Conservation (phyloP, 139 green algal species). For the Prasinococcaceae sp. region DNA sequence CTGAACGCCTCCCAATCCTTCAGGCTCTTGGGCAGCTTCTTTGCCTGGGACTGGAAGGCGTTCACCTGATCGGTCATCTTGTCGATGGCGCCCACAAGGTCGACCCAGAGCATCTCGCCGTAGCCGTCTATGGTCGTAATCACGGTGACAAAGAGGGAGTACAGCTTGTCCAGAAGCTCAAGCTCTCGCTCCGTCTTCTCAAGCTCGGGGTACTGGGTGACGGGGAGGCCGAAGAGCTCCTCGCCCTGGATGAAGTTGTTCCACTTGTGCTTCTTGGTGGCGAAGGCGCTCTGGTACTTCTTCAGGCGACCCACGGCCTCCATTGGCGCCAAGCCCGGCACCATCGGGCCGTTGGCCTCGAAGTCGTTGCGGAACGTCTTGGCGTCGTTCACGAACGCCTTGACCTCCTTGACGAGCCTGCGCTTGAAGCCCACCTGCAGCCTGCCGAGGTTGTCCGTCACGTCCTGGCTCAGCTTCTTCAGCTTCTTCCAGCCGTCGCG, state of each 20-base stretch:
- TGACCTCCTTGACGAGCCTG: constrained; percentile 79
- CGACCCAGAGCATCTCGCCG: constrained; percentile 71
- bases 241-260: constrained; percentile 69
- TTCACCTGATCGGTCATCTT: constrained; percentile 61
- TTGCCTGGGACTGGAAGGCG: constrained; percentile 44
- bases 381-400: constrained; percentile 62
- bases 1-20: constrained; percentile 76
- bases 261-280: constrained; percentile 67
- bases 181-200: constrained; percentile 77
- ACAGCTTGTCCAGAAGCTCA: constrained; percentile 29
- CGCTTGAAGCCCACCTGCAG: constrained; percentile 79
- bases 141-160: constrained; percentile 75
- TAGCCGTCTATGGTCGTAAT: constrained; percentile 79
- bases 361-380: constrained; percentile 59
- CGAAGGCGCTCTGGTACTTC: constrained; percentile 86
- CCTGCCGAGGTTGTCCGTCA: constrained; percentile 57
- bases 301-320: constrained; percentile 72
- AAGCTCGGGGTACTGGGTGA: constrained; percentile 76
- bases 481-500: constrained; percentile 82
- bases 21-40: constrained; percentile 75
- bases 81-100: constrained; percentile 77
- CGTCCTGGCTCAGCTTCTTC: constrained; percentile 58
- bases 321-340: constrained; percentile 69
- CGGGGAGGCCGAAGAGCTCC: constrained; percentile 78
- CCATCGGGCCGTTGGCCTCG: constrained; percentile 71